phyloP scores from a whole-genome alignment of 371 early-diverging fungal genomes.

The Encephalitozoon intestinalis region DNA sequence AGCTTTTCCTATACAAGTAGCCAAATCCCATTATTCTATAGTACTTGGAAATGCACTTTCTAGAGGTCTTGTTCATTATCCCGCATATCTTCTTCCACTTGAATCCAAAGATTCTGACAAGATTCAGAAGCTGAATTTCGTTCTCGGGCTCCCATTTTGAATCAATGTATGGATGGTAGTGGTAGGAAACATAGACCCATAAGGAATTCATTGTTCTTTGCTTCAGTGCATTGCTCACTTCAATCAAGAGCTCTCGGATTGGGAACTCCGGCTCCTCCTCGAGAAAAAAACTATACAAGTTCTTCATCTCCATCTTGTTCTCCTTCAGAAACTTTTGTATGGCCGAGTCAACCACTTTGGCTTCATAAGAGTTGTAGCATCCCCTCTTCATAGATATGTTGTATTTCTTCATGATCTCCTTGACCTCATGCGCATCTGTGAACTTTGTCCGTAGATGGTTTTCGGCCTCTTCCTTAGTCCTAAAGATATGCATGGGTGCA shows the following conservation, averaged over 20 bases:
- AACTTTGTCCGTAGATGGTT: not conserved
- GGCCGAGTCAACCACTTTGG: not conserved
- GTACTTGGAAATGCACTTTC: not conserved
- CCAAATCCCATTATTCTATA: not conserved
- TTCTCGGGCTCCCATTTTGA: conserved; percentile 7
- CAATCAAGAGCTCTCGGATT: not conserved
- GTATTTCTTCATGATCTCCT: not conserved
- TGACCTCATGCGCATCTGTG: not conserved
- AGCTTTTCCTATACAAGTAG: not conserved
- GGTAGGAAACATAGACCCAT: conserved; percentile 9
- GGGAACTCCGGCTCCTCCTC: conserved; percentile 4
- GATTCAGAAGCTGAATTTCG: conserved; percentile 9
- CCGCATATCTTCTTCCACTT: conserved; percentile 7
- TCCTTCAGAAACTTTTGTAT: not conserved
- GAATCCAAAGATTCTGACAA: not conserved
- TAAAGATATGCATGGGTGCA: conserved; percentile 2
- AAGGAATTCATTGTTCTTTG: conserved; percentile 6
- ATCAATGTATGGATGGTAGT: conserved; percentile 3
- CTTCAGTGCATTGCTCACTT: not conserved
- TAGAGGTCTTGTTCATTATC: conserved; percentile 10
- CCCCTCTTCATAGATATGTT: not conserved
- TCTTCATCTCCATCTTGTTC: not conserved
- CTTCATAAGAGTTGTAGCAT: not conserved
- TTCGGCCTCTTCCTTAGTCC: not conserved
- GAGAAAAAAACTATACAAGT: not conserved